A percentile compares a stretch with the other conserved stretches of the same genome.
Evolutionary conservation across 2,329 filamentous ascomycete species (phyloP).

Genomic region (Trichoderma atrobrunneum): DNA sequence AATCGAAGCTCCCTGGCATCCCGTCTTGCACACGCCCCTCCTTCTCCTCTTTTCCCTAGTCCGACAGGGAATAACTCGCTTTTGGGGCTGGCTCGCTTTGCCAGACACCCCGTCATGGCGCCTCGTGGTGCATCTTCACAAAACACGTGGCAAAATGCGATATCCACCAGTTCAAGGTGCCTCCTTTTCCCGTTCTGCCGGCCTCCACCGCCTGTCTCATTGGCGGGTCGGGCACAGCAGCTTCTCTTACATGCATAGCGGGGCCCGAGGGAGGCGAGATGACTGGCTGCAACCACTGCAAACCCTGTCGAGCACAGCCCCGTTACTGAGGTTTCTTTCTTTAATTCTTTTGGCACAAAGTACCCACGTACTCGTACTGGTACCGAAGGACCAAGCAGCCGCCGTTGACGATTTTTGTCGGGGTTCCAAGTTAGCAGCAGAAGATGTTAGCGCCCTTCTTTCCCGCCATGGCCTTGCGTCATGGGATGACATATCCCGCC

Average conservation of each 20-base stretch:
- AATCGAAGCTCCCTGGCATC: not conserved
- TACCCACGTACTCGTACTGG: not conserved
- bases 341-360: not conserved
- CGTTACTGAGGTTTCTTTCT: not conserved
- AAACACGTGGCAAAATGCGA: slow-evolving; percentile 31
- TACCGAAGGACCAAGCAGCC: not conserved
- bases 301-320: not conserved
- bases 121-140: slow-evolving; percentile 25
- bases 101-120: not conserved
- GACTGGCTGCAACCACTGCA: not conserved
- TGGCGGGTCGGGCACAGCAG: not conserved
- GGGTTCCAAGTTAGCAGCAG: not conserved
- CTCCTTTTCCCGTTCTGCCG: not conserved
- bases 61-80: not conserved
- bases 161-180: slow-evolving; percentile 19
- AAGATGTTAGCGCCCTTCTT: not conserved
- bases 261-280: not conserved
- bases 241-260: not conserved
- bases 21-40: not conserved
- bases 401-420: not conserved
- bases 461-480: not conserved
- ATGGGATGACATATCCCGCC: not conserved
- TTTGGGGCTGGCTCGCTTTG: slow-evolving; percentile 4
- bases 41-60: not conserved
- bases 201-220: not conserved